These are phyloP conservation scores for Boletales sp. DNA, from an alignment of 768 basidiomycete genomes.

Conservation along the genomic window DNA sequence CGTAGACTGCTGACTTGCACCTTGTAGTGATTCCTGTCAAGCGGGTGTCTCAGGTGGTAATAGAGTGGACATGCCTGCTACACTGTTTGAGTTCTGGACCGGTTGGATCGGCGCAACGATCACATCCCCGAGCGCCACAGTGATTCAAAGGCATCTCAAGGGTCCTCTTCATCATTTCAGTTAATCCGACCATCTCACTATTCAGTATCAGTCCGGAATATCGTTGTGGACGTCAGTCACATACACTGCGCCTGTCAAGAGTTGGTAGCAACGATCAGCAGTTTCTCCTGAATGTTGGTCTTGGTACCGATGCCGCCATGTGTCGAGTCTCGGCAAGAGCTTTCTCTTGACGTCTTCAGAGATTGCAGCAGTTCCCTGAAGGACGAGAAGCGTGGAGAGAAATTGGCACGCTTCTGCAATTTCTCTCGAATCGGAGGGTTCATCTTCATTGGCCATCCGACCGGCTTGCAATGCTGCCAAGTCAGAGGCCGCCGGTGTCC, in stretches of 20 bases:
- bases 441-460: slow-evolving; percentile 26
- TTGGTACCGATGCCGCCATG: slow-evolving; percentile 29
- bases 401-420: slow-evolving; percentile 39
- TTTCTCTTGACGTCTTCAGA: slow-evolving; percentile 30
- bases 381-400: slow-evolving; percentile 36
- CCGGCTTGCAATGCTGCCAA: slow-evolving; percentile 36
- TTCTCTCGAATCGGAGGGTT: slow-evolving; percentile 13
- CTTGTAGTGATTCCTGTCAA: slow-evolving; percentile 15
- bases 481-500: slow-evolving; percentile 28
- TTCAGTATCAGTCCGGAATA: background rate
- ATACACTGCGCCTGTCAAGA: slow-evolving; percentile 30
- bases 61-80: slow-evolving; percentile 26
- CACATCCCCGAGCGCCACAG: slow-evolving; percentile 33
- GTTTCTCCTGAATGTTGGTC: slow-evolving; percentile 33
- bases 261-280: slow-evolving; percentile 34
- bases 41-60: background rate
- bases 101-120: slow-evolving; percentile 8
- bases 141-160: slow-evolving; percentile 28
- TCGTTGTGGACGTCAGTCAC: background rate
- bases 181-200: slow-evolving; percentile 30
- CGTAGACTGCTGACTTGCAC: slow-evolving; percentile 42
- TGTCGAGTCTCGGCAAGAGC: slow-evolving; percentile 32
- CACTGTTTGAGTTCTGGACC: slow-evolving; percentile 33
- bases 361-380: slow-evolving; percentile 34
- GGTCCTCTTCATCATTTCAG: slow-evolving; percentile 24